A percentile compares a stretch with the other conserved stretches of the same genome.
These are phyloP conservation scores for Cladosporium sp. DNA, from an alignment of 2,329 filamentous ascomycete species.

Conservation along the genomic window DNA sequence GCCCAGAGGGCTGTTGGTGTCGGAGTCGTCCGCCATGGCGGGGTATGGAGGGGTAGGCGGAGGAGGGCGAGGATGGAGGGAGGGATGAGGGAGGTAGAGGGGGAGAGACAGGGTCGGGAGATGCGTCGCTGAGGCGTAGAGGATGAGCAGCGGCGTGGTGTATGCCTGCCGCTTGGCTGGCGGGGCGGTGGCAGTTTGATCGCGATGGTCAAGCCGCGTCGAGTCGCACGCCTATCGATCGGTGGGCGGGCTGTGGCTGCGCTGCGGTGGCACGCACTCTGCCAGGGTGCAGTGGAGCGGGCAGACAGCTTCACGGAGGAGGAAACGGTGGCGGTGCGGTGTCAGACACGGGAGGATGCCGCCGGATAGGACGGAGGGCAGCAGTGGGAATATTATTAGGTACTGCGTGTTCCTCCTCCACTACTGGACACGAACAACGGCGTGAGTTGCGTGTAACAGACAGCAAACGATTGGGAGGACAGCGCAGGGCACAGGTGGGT, in stretches of 20 bases:
- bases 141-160: not conserved
- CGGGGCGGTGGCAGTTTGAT: slow-evolving; percentile 16
- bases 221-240: slow-evolving; percentile 11
- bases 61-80: slow-evolving; percentile 21
- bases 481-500: too few relatives aligned
- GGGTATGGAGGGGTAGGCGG: slow-evolving; percentile 18
- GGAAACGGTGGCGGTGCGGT: slow-evolving; percentile 1
- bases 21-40: slow-evolving; percentile 20
- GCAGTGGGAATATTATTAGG: too few relatives aligned
- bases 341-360: not conserved
- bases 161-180: slow-evolving; percentile 13
- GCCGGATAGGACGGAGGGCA: not conserved
- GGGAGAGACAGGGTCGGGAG: not conserved
- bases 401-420: not conserved
- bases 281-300: slow-evolving; percentile 3
- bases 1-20: slow-evolving; percentile 15
- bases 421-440: not conserved
- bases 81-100: not conserved
- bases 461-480: not conserved
- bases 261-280: not conserved
- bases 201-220: slow-evolving; percentile 15
- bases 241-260: not conserved
- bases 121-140: not conserved
- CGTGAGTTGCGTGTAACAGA: not conserved
- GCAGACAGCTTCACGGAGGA: slow-evolving; percentile 2